A percentile compares a stretch with the other conserved stretches of the same genome.
Evolutionary conservation across 2,329 filamentous ascomycete genomes (phyloP).

Genomic region (Cytospora leucostoma): DNA sequence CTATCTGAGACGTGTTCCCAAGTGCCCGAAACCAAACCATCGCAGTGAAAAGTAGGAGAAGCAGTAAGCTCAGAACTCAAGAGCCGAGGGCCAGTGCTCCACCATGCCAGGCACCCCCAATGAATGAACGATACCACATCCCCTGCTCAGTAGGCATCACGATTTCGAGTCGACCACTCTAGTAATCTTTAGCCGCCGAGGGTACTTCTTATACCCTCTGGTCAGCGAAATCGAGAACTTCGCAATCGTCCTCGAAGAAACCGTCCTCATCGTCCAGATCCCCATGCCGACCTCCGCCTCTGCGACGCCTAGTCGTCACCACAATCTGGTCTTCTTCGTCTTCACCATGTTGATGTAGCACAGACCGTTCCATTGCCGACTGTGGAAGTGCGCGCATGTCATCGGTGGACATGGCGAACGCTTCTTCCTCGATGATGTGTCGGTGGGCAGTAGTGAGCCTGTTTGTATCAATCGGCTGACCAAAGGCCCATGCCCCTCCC

Average conservation of each 20-base stretch:
- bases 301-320: conserved; percentile 74
- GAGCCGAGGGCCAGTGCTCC: conserved; percentile 24
- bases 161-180: conserved; percentile 18
- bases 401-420: conserved; percentile 48
- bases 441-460: conserved; percentile 56
- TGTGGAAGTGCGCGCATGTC: conserved; percentile 62
- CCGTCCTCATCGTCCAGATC: conserved; percentile 67
- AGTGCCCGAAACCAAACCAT: conserved; percentile 22
- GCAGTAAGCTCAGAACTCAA: conserved; percentile 21
- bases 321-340: conserved; percentile 75
- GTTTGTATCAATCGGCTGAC: conserved; percentile 52
- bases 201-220: conserved; percentile 57
- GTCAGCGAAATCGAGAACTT: conserved; percentile 85
- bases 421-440: conserved; percentile 52
- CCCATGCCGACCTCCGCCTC: conserved; percentile 52
- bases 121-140: conserved; percentile 22
- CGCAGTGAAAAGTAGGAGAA: conserved; percentile 16
- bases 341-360: conserved; percentile 54
- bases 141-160: background rate
- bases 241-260: conserved; percentile 92
- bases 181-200: conserved; percentile 5
- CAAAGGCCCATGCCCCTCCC: conserved; percentile 59
- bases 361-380: conserved; percentile 60
- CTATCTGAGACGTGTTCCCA: conserved; percentile 23
- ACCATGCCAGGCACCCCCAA: conserved; percentile 25